A percentile compares a stretch with the other conserved stretches of the same genome.
Evolutionary conservation across 345 rosid genomes (phyloP).

Genomic region (Citrus australasica): DNA sequence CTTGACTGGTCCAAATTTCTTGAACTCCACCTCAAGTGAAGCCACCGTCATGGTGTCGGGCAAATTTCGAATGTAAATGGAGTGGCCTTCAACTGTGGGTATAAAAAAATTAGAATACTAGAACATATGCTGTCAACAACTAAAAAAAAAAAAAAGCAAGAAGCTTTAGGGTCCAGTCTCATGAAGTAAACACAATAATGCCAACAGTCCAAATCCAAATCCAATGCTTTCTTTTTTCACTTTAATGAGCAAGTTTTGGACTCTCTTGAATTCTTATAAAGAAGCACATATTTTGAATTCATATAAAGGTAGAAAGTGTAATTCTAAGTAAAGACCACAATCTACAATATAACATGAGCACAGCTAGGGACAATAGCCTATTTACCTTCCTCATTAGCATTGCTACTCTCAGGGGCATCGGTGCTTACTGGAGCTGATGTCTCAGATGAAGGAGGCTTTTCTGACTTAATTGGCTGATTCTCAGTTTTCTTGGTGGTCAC

Average conservation of each 20-base stretch:
- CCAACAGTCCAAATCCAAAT: neutral
- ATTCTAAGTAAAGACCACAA: neutral
- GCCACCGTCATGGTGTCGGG: conserved; percentile 38
- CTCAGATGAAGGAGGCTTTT: conserved; percentile 31
- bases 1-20: conserved; percentile 72
- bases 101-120: neutral
- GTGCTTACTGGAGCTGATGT: conserved; percentile 26
- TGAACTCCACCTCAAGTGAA: conserved; percentile 61
- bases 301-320: neutral
- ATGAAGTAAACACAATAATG: neutral
- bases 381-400: conserved; percentile 54
- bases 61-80: conserved; percentile 63
- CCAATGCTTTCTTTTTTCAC: neutral
- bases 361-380: neutral
- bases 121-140: neutral
- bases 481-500: conserved; percentile 25
- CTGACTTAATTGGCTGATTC: conserved; percentile 25
- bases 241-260: neutral
- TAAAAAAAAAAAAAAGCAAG: neutral
- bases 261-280: neutral
- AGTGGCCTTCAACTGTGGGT: conserved; percentile 55
- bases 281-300: neutral
- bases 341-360: neutral
- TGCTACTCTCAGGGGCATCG: conserved; percentile 37
- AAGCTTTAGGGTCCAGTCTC: neutral